Evolutionary conservation across 768 basidiomycete genomes (phyloP).

Genomic region (Naganishia onofrii): DNA sequence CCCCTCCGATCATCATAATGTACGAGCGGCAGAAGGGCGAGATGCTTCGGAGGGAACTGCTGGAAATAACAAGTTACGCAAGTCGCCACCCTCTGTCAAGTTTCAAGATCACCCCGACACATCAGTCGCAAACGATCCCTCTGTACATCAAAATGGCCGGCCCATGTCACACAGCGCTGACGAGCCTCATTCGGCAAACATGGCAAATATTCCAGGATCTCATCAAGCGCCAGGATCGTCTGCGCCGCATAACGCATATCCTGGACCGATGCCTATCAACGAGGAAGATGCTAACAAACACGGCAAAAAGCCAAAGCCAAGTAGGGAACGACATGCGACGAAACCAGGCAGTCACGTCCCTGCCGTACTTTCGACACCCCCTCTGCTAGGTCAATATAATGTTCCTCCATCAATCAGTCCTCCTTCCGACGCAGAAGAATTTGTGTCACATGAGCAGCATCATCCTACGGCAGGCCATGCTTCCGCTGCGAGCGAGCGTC

Average conservation of each 20-base stretch:
- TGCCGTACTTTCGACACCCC: constrained; percentile 9
- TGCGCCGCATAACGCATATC: background rate
- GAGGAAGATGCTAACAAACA: background rate
- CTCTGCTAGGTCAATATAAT: background rate
- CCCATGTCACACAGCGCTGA: background rate
- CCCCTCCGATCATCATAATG: background rate
- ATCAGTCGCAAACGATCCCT: background rate
- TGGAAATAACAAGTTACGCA: constrained; percentile 3
- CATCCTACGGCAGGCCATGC: background rate
- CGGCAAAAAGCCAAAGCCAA: background rate
- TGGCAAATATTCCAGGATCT: constrained; percentile 2
- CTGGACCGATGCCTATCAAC: background rate
- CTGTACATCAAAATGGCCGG: background rate
- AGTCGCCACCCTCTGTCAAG: background rate
- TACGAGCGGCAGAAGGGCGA: background rate
- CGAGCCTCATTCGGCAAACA: background rate
- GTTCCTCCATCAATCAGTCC: background rate
- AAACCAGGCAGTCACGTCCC: constrained; percentile 1
- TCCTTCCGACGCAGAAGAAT: background rate
- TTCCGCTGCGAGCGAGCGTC: background rate
- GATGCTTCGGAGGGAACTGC: background rate
- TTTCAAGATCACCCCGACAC: background rate
- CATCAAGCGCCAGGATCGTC: background rate
- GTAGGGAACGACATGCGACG: background rate
- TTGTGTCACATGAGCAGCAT: background rate